Evolutionary conservation across 73 alveolate species (phyloP).

Genomic region (Chromera velia): DNA sequence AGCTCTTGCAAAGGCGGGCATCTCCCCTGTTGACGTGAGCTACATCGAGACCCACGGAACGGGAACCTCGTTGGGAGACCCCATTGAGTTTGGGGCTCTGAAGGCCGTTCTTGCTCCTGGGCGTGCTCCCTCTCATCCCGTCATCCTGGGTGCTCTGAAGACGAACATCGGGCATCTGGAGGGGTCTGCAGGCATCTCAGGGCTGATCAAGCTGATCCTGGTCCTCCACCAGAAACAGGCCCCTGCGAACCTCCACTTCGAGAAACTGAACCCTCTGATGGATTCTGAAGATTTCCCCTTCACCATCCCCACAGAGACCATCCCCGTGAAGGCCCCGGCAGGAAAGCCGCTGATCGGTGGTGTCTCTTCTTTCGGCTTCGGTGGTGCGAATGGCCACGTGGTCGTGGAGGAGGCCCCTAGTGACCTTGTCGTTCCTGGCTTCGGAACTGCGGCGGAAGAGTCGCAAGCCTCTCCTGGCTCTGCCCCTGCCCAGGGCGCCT

Average conservation of each 20-base stretch:
- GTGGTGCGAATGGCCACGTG: constrained; percentile 42
- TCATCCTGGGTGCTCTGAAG: constrained; percentile 35
- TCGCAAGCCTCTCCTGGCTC: not conserved
- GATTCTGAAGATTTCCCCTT: not conserved
- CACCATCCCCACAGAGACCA: not conserved
- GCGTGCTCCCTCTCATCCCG: not conserved
- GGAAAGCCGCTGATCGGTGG: not conserved
- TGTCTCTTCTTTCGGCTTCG: constrained; percentile 36
- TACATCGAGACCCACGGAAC: constrained; percentile 34
- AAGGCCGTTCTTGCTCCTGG: constrained; percentile 6
- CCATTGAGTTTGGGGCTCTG: constrained; percentile 3
- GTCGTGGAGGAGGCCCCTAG: constrained; percentile 25
- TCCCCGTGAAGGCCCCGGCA: not conserved
- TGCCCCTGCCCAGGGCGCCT: not conserved
- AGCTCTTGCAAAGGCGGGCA: no score
- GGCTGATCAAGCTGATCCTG: not conserved
- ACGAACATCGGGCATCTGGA: constrained; percentile 25
- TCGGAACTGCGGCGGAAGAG: no score
- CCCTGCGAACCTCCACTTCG: constrained; percentile 31
- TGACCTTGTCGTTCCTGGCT: no score
- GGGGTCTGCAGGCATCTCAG: constrained; percentile 31
- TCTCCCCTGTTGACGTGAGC: no score
- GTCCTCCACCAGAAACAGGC: constrained; percentile 12
- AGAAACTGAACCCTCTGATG: not conserved
- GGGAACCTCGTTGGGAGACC: constrained; percentile 32